Evolutionary conservation across 2,329 filamentous ascomycete genomes (phyloP), one percentile per base, ranked within the genome.

Genomic region (Neofusicoccum cordaticola): DNA sequence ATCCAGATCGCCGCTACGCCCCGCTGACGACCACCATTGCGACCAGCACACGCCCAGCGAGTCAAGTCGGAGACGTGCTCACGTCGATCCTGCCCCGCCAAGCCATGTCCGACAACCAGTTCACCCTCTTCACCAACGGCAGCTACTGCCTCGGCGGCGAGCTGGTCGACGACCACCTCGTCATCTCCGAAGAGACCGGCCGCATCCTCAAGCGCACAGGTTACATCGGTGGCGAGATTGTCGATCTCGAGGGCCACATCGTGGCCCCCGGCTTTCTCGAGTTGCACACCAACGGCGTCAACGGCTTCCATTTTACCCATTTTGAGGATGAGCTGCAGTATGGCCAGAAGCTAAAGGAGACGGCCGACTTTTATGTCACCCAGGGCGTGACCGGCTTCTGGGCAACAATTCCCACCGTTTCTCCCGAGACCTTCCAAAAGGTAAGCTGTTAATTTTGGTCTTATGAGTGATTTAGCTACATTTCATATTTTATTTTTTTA

Each of bases 191-290:
- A 61, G 78, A 80, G 61, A 79, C 77, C 2, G 81, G 80, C 17
- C 69, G 73, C 22, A 81, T 82, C 65, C 67, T 81, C 45, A 74
- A 77, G 68, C 70, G 74, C 63, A 77, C 78, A 41, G 78, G 78
- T 37, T 79, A 80, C 66, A 79, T 79, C 65, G 79, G 77, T 48
- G 79, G 78, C 34, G 77, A 81, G 47, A 75, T 75, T 12, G 71
- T 83, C 52, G 83, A 86, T 68, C 71, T 85, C 11, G 75, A 81
- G 44, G 80, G 80, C 45, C 77, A 73, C 52, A 82, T 86, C 53
- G 74, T 86, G 62, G 81, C 83, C 4, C 84, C 84, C 9, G 84
- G 84, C 3, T 84, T 84, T 68, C 73, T 86, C 22, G 84, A 86
- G 66, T 71, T 86, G 5, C 84, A 86, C 66, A 85, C 82, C 1